Evolutionary conservation across 106 monocot species (phyloP).

Genomic region (Hemerocallis citrina): DNA sequence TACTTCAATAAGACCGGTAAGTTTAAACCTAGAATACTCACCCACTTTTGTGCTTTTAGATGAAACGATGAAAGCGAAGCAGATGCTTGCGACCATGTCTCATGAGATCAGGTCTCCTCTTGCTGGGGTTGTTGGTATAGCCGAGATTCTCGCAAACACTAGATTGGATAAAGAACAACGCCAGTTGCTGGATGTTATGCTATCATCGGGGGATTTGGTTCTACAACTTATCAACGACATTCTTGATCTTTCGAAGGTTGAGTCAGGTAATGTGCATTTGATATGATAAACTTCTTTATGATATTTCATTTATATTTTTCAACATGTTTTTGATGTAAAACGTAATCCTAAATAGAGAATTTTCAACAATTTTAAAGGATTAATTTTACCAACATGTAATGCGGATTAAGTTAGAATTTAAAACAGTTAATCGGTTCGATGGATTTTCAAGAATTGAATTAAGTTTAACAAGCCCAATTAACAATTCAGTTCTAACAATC

Average conservation of each 20-base stretch:
- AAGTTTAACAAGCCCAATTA: too few species aligned
- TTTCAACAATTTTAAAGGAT: too few species aligned
- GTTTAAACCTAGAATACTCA: not conserved
- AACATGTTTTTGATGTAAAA: too few species aligned
- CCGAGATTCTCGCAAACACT: conserved; percentile 62
- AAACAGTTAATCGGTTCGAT: too few species aligned
- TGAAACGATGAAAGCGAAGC: conserved; percentile 86
- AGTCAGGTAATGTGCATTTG: conserved; percentile 47
- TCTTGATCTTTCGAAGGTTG: conserved; percentile 76
- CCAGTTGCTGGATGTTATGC: conserved; percentile 64
- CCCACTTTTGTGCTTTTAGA: conserved; percentile 26
- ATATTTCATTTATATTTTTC: not conserved
- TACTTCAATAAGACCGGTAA: not conserved
- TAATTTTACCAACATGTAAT: too few species aligned
- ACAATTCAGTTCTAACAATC: too few species aligned
- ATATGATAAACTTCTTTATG: too few species aligned
- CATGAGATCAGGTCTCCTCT: conserved; percentile 86
- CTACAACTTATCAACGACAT: conserved; percentile 78
- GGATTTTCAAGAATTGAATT: too few species aligned
- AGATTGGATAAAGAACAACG: conserved; percentile 56
- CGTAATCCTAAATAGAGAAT: too few species aligned
- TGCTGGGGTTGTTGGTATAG: conserved; percentile 72
- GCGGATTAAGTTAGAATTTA: too few species aligned
- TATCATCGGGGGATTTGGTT: conserved; percentile 76
- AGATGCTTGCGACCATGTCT: conserved; percentile 83